Percentiles rank a stretch among this genome's conserved stretches.
Conservation (phyloP, 768 basidiomycete genomes). For the Lactarius evosmus region DNA sequence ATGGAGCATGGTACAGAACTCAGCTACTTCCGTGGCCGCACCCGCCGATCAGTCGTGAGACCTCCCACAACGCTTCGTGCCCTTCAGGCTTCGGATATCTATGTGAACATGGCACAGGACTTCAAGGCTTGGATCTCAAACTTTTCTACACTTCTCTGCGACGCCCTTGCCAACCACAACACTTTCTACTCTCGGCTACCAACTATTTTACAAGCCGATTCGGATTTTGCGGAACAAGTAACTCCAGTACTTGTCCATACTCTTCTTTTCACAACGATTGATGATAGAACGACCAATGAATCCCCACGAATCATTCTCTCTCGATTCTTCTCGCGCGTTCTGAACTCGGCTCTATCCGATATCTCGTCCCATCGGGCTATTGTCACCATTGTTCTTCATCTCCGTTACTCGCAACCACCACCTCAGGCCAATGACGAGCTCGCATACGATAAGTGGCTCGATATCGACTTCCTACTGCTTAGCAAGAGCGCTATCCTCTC, state of each 20-base stretch:
- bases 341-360: conserved; percentile 41
- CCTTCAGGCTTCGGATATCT: conserved; percentile 36
- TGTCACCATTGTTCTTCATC: conserved; percentile 73
- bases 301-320: conserved; percentile 40
- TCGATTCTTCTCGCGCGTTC: conserved; percentile 54
- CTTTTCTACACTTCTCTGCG: conserved; percentile 55
- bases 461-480: conserved; percentile 68
- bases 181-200: conserved; percentile 68
- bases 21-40: conserved; percentile 30
- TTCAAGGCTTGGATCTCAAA: conserved; percentile 63
- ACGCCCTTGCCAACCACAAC: conserved; percentile 51
- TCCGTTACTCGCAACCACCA: conserved; percentile 63
- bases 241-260: conserved; percentile 76
- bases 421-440: conserved; percentile 38
- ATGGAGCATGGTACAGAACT: conserved; percentile 30
- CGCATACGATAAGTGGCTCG: conserved; percentile 79
- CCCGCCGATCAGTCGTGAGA: conserved; percentile 27
- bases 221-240: conserved; percentile 58
- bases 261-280: conserved; percentile 41
- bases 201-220: conserved; percentile 52
- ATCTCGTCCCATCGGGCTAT: conserved; percentile 52
- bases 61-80: conserved; percentile 40
- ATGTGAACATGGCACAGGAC: conserved; percentile 42
- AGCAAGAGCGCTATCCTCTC: conserved; percentile 70
- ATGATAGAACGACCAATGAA: conserved; percentile 27